These are phyloP conservation scores for Fraxinus sp. DNA, from an alignment of 305 asterid species.

Conservation along the genomic window DNA sequence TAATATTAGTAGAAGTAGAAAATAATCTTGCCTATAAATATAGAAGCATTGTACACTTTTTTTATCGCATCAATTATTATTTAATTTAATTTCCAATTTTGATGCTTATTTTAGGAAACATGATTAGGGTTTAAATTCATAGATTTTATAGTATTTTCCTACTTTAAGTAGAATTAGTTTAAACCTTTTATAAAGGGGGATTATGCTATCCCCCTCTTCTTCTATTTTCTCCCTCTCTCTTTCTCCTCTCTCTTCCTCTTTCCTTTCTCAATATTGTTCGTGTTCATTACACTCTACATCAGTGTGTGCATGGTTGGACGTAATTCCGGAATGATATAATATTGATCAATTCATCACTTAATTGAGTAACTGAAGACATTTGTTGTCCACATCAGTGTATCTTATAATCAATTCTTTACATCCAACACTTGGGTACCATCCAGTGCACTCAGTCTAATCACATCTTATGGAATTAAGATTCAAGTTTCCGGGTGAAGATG, in stretches of 20 bases:
- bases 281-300: not conserved
- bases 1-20: too few species aligned
- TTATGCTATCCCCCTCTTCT: not conserved
- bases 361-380: not conserved
- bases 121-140: not conserved
- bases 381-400: not conserved
- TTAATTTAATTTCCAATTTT: too few species aligned
- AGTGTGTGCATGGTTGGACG: not conserved
- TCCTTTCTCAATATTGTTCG: not conserved
- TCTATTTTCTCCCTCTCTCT: not conserved
- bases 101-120: not conserved
- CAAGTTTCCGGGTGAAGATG: not conserved
- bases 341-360: not conserved
- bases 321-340: not conserved
- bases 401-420: not conserved
- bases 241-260: not conserved
- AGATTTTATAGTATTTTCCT: not conserved
- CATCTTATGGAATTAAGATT: not conserved
- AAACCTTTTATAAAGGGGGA: not conserved
- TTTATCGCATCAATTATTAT: too few species aligned
- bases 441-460: not conserved
- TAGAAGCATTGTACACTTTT: too few species aligned
- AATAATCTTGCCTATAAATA: too few species aligned
- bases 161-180: not conserved
- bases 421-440: not conserved